phyloP scores from a whole-genome alignment of 108 stramenopile species.

The Stephanodiscus minutulus region DNA sequence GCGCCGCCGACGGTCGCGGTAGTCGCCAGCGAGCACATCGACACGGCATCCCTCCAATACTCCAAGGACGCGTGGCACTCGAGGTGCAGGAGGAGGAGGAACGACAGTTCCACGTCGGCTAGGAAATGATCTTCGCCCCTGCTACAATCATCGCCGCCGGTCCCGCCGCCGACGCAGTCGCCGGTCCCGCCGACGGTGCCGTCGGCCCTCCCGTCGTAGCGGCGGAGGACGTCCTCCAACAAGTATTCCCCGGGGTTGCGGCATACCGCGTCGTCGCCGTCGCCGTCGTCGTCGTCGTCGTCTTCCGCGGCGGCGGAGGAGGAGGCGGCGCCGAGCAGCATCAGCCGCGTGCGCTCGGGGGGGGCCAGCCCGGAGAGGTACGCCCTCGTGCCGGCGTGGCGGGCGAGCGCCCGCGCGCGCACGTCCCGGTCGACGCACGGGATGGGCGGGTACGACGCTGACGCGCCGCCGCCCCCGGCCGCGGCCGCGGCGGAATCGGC shows the following conservation, averaged over 20 bases:
- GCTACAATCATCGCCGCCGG: not conserved
- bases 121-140: conserved; percentile 38
- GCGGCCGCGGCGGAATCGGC: not conserved
- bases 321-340: conserved; percentile 25
- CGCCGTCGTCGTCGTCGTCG: conserved; percentile 1
- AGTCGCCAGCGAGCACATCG: conserved; percentile 41
- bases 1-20: not conserved
- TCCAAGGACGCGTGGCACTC: conserved; percentile 79
- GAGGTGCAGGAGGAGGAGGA: conserved; percentile 66
- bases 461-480: conserved; percentile 51
- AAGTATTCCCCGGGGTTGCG: conserved; percentile 38
- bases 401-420: conserved; percentile 37
- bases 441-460: conserved; percentile 63
- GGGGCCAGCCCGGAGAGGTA: conserved; percentile 62
- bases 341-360: conserved; percentile 57
- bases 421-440: conserved; percentile 64
- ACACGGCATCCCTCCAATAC: conserved; percentile 74
- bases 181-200: not conserved
- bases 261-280: conserved; percentile 8
- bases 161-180: conserved; percentile 25
- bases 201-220: conserved; percentile 38
- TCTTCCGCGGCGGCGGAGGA: too few relatives aligned
- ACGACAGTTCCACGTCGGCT: conserved; percentile 82
- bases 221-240: conserved; percentile 44
- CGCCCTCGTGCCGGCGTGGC: conserved; percentile 66